A percentile compares a stretch with the other conserved stretches of the same genome.
Conservation (phyloP, 78 protist species). For the Polysphondylium violaceum region DNA sequence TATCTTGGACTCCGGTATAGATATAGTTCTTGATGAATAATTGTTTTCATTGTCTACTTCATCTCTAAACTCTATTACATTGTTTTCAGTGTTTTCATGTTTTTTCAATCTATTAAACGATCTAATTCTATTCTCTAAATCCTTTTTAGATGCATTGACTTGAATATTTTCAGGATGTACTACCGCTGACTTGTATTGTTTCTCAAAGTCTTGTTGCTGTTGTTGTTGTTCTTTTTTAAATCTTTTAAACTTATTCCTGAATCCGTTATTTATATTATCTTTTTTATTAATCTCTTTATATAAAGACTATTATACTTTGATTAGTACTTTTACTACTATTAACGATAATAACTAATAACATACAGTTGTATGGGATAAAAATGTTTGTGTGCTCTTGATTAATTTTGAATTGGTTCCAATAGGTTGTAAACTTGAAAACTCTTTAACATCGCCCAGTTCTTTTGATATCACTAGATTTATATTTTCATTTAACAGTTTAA, state of each 20-base stretch:
- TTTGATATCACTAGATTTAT: constrained; percentile 19
- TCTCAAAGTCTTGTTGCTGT: background rate
- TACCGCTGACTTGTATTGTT: background rate
- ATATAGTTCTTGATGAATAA: constrained; percentile 1
- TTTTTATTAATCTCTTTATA: constrained; percentile 8
- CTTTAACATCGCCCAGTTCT: background rate
- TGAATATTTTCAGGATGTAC: constrained; percentile 15
- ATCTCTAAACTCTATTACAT: constrained; percentile 32
- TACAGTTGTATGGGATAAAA: constrained; percentile 18
- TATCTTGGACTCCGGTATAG: constrained; percentile 35
- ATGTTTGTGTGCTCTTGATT: constrained; percentile 10
- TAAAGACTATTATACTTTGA: background rate
- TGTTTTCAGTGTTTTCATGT: constrained; percentile 18
- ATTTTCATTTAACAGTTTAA: constrained; percentile 18
- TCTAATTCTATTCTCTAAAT: constrained; percentile 18
- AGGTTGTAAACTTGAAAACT: background rate
- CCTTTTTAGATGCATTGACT: constrained; percentile 36
- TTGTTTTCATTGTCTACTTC: background rate
- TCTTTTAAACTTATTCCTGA: background rate
- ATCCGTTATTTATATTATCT: background rate
- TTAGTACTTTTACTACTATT: background rate
- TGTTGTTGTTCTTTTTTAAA: background rate
- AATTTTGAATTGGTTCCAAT: background rate
- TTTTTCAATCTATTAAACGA: constrained; percentile 18
- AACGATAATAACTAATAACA: background rate